Evolutionary conservation across 2,329 filamentous ascomycete genomes (phyloP), one percentile per base, ranked within the genome.

Genomic region (Verticillium nonalfalfae): DNA sequence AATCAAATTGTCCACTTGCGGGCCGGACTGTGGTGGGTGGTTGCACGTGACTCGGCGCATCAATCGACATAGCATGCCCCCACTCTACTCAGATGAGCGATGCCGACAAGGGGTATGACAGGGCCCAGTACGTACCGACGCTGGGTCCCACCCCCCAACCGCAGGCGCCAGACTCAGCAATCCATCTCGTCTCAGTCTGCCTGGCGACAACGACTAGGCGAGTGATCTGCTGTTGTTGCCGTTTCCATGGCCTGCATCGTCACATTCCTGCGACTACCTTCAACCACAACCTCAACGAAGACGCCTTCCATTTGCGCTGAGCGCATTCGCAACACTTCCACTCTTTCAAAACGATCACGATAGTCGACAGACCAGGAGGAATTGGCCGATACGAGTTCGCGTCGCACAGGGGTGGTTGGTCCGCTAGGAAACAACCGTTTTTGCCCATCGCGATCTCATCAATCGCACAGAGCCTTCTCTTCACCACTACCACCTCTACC

Each of bases 41-140:
- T n/a, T 58, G 15, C 60, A 35, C 58, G 31, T 61, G 60, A 55
- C 36, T 56, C 59, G 34, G 39, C 57, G 50, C 18, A 56, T 55
- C 45, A 52, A 52, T 21, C 13, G 45, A 52, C 45, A 52, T 10
- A 52, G 45, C 21, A 18, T 21, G 7, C 9, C 45, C 13, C 45
- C 45, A 52, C 45, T 15, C 39, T 15, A 2, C 11, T 26, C 18
- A 21, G 39, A n/a, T 52, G 39, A 40, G 45, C 21, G 45, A 52
- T 52, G 45, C 45, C 7, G 18, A 52, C 45, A 52, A 26, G 45
- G 45, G 45, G n/a, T 3, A 10, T 10, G 45, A 11, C 18, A 18
- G 11, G 18, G 40, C 7, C 4, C 21, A 18, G 45, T 52, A 52
- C 45, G 45, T 52, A 52, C 45, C 45, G 18, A 3, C 18, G n/a